Evolutionary conservation across 2,329 filamentous ascomycete species (phyloP).

Genomic region (Colletotrichum spinosum): DNA sequence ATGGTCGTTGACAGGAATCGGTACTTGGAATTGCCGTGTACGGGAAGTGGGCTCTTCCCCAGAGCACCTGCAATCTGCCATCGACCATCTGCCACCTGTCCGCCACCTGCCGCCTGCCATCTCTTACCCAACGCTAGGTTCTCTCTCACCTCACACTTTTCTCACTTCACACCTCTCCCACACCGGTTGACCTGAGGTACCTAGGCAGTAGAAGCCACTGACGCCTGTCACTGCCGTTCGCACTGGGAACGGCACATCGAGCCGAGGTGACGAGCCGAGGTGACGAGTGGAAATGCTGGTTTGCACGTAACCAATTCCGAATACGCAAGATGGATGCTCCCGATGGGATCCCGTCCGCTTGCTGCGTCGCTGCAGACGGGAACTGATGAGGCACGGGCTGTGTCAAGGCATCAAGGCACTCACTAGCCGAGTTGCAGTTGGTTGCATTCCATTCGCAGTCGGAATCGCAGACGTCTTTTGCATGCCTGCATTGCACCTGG

Average conservation of each 20-base stretch:
- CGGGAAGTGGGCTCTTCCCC: slow-evolving; percentile 18
- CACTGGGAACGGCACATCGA: no score
- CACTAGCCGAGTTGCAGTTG: slow-evolving; percentile 16
- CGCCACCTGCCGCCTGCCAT: no score
- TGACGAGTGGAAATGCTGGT: no score
- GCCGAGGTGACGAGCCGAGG: no score
- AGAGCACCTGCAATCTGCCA: no score
- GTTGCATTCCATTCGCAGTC: not conserved
- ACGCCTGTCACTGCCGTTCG: no score
- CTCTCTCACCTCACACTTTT: not conserved
- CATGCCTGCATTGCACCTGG: no score
- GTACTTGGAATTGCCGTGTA: slow-evolving; percentile 6
- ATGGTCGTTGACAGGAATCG: slow-evolving; percentile 9
- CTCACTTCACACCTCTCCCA: not conserved
- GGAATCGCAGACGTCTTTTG: no score
- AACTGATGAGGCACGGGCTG: slow-evolving; percentile 28
- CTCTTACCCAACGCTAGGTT: no score
- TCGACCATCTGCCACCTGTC: no score
- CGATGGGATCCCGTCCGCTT: not conserved
- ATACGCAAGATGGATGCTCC: no score
- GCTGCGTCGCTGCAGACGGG: not conserved
- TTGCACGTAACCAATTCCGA: no score
- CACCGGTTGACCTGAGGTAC: not conserved
- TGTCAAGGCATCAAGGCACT: slow-evolving; percentile 12
- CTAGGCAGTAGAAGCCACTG: slow-evolving; percentile 2